A percentile compares a stretch with the other conserved stretches of the same genome.
These are phyloP conservation scores for Flaveria sonorensis DNA, from an alignment of 129 eudicot species.

Conservation along the genomic window DNA sequence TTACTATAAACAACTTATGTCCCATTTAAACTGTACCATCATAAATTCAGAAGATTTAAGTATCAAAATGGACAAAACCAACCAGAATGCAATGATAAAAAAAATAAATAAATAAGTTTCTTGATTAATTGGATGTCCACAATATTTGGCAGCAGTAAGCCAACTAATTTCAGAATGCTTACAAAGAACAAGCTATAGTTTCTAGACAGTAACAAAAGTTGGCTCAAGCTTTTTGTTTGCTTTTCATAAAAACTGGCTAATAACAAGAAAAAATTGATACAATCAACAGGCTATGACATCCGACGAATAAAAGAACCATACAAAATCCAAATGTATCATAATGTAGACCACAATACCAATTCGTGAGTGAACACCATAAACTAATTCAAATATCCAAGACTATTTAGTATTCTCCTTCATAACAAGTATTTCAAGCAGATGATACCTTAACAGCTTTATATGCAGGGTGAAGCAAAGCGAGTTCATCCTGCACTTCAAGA, in stretches of 20 bases:
- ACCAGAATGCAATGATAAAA: neutral
- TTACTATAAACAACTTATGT: neutral
- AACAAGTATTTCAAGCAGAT: constrained; percentile 43
- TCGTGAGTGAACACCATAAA: constrained; percentile 28
- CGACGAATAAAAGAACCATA: constrained; percentile 40
- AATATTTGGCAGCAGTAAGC: constrained; percentile 18
- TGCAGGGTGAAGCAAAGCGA: constrained; percentile 76
- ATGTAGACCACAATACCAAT: constrained; percentile 33
- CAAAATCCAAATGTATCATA: constrained; percentile 40
- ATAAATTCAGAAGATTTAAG: neutral
- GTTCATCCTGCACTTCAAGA: constrained; percentile 67
- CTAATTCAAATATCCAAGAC: constrained; percentile 32
- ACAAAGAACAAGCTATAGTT: constrained; percentile 27
- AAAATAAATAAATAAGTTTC: neutral
- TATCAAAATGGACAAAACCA: neutral
- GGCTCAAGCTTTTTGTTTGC: constrained; percentile 36
- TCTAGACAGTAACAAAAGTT: constrained; percentile 33
- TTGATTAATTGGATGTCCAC: neutral
- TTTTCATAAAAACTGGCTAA: constrained; percentile 37
- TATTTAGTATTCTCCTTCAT: constrained; percentile 6
- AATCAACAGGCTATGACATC: constrained; percentile 40
- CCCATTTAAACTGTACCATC: neutral
- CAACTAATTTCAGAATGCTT: constrained; percentile 15
- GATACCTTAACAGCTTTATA: constrained; percentile 70
- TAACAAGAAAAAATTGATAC: constrained; percentile 36